A percentile compares a stretch with the other conserved stretches of the same genome.
Conservation (phyloP, 306 rosid genomes). For the Calophaca sinica region DNA sequence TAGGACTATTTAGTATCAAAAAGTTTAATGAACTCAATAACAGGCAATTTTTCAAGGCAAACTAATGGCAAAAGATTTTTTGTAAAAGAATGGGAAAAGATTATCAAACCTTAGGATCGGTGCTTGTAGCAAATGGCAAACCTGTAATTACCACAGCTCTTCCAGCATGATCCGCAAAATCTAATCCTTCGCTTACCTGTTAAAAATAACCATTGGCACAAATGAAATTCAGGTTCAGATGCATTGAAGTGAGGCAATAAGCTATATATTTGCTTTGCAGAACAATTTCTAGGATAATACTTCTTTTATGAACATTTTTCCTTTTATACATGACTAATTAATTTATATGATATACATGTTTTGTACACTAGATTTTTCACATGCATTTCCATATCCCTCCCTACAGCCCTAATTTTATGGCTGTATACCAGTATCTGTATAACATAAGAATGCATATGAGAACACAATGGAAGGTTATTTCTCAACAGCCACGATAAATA, state of each 20-base stretch:
- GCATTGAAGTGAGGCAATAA: conserved; percentile 18
- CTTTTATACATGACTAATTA: conserved; percentile 29
- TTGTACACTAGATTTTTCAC: conserved; percentile 12
- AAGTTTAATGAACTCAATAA: conserved; percentile 37
- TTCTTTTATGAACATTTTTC: conserved; percentile 15
- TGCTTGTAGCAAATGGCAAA: conserved; percentile 83
- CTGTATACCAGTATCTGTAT: conserved; percentile 8
- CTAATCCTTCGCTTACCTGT: conserved; percentile 97
- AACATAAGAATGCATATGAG: conserved; percentile 31
- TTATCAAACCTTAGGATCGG: conserved; percentile 84
- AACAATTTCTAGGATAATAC: conserved; percentile 37
- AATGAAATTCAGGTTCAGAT: conserved; percentile 31
- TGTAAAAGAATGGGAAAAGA: conserved; percentile 14
- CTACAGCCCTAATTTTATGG: conserved; percentile 7
- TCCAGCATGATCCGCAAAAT: conserved; percentile 98
- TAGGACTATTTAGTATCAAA: conserved; percentile 25
- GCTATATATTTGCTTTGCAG: conserved; percentile 36
- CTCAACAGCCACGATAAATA: conserved; percentile 26
- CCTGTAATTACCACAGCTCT: conserved; percentile 95
- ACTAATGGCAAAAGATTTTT: neutral
- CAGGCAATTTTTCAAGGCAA: conserved; percentile 25
- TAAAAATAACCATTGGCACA: conserved; percentile 43
- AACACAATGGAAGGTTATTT: conserved; percentile 27
- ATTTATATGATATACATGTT: conserved; percentile 1
- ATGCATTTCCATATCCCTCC: neutral